Evolutionary conservation across 1,284 basidiomycete species (phyloP).

Genomic region (Cystobasidium sp.): DNA sequence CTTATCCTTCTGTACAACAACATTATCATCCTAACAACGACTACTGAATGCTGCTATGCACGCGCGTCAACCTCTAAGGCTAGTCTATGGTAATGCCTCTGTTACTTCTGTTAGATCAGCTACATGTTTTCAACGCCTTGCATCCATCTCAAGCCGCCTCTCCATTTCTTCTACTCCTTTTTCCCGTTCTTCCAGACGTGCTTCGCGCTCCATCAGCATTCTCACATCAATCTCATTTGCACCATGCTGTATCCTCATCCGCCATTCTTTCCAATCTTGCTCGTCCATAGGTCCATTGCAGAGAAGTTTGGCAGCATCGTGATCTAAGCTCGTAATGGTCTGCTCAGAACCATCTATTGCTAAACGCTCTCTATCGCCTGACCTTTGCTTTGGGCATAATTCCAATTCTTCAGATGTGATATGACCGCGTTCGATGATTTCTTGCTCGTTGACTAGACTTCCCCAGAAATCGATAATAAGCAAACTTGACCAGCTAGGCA

Average conservation of each 20-base stretch:
- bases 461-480: conserved; percentile 75
- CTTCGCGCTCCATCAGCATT: conserved; percentile 17
- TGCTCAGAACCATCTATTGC: neutral
- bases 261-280: conserved; percentile 29
- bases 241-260: conserved; percentile 1
- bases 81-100: neutral
- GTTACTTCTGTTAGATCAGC: neutral
- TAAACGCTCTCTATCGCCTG: neutral
- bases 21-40: neutral
- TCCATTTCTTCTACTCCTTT: conserved; percentile 6
- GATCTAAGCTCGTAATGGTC: conserved; percentile 44
- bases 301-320: conserved; percentile 59
- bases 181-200: conserved; percentile 22
- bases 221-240: conserved; percentile 12
- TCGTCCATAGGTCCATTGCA: conserved; percentile 52
- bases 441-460: conserved; percentile 61
- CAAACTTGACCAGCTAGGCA: conserved; percentile 65
- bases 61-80: too few relatives aligned
- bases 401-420: conserved; percentile 47
- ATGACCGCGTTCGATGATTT: conserved; percentile 59
- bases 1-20: neutral
- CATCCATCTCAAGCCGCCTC: neutral
- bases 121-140: neutral
- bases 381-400: conserved; percentile 42
- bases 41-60: too few relatives aligned